phyloP scores from a whole-genome alignment of 1,284 basidiomycete genomes.

The Flammula alnicola region DNA sequence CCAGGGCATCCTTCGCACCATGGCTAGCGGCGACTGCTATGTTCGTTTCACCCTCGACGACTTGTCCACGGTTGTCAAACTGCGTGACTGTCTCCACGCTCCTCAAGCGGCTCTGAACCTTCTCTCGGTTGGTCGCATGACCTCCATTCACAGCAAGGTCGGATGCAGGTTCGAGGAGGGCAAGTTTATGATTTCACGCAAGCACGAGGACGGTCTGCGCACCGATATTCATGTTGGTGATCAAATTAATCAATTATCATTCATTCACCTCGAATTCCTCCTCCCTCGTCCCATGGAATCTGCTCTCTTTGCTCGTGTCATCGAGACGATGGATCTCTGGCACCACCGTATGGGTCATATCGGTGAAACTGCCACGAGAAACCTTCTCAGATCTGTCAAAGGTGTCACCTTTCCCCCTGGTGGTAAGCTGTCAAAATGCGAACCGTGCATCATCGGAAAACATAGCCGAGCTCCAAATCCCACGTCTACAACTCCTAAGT shows the following conservation, averaged over 20 bases:
- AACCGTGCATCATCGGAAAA: constrained; percentile 14
- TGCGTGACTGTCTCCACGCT: constrained; percentile 12
- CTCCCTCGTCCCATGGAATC: not conserved
- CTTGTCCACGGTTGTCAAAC: not conserved
- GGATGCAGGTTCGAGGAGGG: not conserved
- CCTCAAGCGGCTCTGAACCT: constrained; percentile 9
- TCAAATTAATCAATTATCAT: not conserved
- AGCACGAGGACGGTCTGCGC: not conserved
- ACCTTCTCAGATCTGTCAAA: constrained; percentile 2
- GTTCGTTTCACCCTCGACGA: not conserved
- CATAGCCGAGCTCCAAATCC: constrained; percentile 6
- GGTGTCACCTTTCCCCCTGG: not conserved
- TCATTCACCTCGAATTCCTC: constrained; percentile 7
- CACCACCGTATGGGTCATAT: constrained; percentile 10
- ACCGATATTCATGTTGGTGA: not conserved
- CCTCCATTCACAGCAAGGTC: not conserved
- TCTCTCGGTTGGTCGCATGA: constrained; percentile 6
- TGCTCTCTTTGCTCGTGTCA: not conserved
- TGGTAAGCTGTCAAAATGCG: constrained; percentile 2
- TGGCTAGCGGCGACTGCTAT: not conserved
- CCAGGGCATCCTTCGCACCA: constrained; percentile 3
- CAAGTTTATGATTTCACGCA: not conserved
- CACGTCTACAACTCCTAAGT: not conserved
- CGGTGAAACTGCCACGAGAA: constrained; percentile 3
- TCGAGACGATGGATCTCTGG: constrained; percentile 9